Evolutionary conservation across 371 early-diverging fungal genomes (phyloP), one percentile per base, ranked within the genome.

Genomic region (Dinochytrium kinnereticum): DNA sequence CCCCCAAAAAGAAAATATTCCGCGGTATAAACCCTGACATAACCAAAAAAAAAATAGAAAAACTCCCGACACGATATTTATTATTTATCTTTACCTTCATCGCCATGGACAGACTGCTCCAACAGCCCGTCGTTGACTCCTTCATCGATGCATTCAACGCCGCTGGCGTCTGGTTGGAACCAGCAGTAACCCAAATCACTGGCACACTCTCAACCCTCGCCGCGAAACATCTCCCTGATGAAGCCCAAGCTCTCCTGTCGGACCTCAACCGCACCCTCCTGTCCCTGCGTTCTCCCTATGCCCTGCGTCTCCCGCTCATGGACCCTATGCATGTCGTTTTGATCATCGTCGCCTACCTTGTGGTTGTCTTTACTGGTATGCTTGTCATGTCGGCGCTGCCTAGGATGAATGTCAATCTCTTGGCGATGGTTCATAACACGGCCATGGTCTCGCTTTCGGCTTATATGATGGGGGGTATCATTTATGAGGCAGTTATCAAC

Each of bases 281-380:
- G 10, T 3, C 61, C 36, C 28, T 33, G 3, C 44, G 44, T 3
- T 66, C 74, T 2, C 73, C 85, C 2, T 75, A 87, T 44, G 77
- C 79, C 7, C 44, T 64, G 7, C 67, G 80, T n/a, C 76, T 89
- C 64, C 90, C 90, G 17, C 71, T 89, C 69, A 88, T 89, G 89
- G 85, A 89, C 78, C 88, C 86, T 7, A 81, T 89, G 75, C 87
- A 88, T 70, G 89, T 86, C 21, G 51, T 81, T 1, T 33, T 85
- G 69, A 79, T 88, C 64, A 71, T 77, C 26, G 51, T 81, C 28
- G 79, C 69, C 19, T 90, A 90, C 73, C 68, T 87, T 68, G 38
- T 65, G 24, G 51, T 76, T 1, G 81, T 90, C 26, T 82, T 79
- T 69, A 55, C 70, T 39, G 89, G 90, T 28, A 85, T 78, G 72